Percentiles rank a stretch among this genome's conserved stretches.
phyloP scores from a whole-genome alignment of 805 yeast genomes.

The Metschnikowia koreensis region DNA sequence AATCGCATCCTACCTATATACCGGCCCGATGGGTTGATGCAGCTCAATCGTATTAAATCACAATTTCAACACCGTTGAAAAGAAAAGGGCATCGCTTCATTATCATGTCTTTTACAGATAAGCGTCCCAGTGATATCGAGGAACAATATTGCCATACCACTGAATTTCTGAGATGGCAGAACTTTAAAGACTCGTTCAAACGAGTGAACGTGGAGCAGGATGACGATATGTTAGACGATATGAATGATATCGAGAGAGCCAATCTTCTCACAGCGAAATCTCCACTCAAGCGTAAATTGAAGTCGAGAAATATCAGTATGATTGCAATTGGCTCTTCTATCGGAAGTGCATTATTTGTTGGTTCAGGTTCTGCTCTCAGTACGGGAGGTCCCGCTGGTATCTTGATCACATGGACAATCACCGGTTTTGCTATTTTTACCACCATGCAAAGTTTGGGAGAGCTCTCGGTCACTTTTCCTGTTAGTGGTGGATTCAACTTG shows the following conservation, averaged over 20 bases:
- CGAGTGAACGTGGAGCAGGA: slow-evolving; percentile 28
- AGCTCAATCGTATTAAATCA: not conserved
- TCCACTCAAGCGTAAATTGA: slow-evolving; percentile 45
- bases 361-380: slow-evolving; percentile 68
- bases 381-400: slow-evolving; percentile 68
- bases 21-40: not conserved
- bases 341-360: slow-evolving; percentile 77
- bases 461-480: slow-evolving; percentile 19
- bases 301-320: slow-evolving; percentile 61
- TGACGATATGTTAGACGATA: slow-evolving; percentile 21
- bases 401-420: slow-evolving; percentile 62
- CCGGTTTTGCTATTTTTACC: slow-evolving; percentile 66
- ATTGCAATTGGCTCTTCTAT: slow-evolving; percentile 81
- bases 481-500: slow-evolving; percentile 60
- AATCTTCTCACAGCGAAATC: slow-evolving; percentile 40
- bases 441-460: slow-evolving; percentile 19
- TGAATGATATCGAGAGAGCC: slow-evolving; percentile 40
- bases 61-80: not conserved
- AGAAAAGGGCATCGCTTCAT: no score
- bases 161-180: slow-evolving; percentile 35
- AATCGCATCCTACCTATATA: slow-evolving; percentile 2
- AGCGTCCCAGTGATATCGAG: slow-evolving; percentile 5
- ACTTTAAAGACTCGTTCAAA: slow-evolving; percentile 51
- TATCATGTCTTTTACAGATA: slow-evolving; percentile 4
- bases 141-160: slow-evolving; percentile 11